Conservation (phyloP, 805 yeast species). For the Citeromyces matritensis region DNA sequence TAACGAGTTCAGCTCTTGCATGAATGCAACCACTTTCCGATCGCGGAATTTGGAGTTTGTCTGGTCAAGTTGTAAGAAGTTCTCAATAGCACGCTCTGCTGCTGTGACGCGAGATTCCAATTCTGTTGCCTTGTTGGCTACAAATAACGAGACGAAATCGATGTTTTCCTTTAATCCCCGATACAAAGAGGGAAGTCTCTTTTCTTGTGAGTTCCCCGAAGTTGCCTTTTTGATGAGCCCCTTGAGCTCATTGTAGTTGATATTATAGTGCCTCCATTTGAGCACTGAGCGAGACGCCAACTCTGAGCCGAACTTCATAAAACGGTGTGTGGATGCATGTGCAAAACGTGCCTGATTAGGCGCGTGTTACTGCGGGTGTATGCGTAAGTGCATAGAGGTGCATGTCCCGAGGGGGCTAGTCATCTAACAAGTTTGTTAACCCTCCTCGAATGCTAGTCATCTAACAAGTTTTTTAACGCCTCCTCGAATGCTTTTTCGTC, state of each 20-base stretch:
- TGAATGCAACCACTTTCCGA: constrained; percentile 10
- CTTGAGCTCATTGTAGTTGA: constrained; percentile 73
- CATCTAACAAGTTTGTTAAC: too few species aligned
- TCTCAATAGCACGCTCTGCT: constrained; percentile 4
- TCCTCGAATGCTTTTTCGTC: too few species aligned
- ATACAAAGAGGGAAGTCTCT: constrained; percentile 16
- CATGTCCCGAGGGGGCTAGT: too few species aligned
- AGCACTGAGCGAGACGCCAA: constrained; percentile 64
- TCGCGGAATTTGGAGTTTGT: constrained; percentile 8
- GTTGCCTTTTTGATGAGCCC: constrained; percentile 47
- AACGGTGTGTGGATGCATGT: too few species aligned
- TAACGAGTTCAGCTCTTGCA: constrained; percentile 23
- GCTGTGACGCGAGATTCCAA: constrained; percentile 30
- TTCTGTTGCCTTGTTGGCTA: constrained; percentile 56
- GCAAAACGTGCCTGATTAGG: too few species aligned
- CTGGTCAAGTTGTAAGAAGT: not conserved
- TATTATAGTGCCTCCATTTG: constrained; percentile 76
- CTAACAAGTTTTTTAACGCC: too few species aligned
- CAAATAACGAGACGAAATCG: constrained; percentile 45
- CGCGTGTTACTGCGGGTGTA: too few species aligned
- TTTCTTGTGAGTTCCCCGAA: constrained; percentile 6
- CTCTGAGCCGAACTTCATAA: constrained; percentile 84
- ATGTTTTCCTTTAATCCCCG: constrained; percentile 40
- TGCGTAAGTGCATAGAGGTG: too few species aligned
- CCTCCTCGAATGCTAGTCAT: too few species aligned